Base-by-base conservation (phyloP, 305 asterid species). In the Fraxinus albicans region DNA sequence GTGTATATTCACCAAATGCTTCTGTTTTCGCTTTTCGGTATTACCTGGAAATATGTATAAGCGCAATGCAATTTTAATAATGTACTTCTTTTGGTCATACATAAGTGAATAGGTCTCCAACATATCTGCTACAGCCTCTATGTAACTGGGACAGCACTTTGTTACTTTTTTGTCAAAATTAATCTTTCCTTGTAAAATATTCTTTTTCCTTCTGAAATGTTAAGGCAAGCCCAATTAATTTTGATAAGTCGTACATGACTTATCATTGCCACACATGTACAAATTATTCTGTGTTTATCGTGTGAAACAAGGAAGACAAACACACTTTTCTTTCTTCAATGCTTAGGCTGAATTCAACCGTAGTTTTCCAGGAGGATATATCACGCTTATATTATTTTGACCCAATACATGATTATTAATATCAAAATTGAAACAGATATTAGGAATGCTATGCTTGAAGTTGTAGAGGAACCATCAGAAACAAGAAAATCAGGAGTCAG, bases 401-500 rank as follows among this genome's bases (percentile, higher is more conserved):
- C 19, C 63, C 34, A 10, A 34, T 35, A 31, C 47, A 42, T 34
- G 33, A 34, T 34, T 55, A 6, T 81, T 85, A 33, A 82, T 75
- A 79, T 77, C 80, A 79, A 74, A 83, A 58, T 80, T 88, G 83
- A 50, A 50, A 85, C 92, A 96, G 99, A 94, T 83, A 87, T 93
- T 69, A 50, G 86, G 83, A 87, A 86, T 77, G 90, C 95, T 77
- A 90, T 94, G 91, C 73, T 80, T 87, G 99, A 96, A 90, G 95
- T 93, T 84, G 89, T 84, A 67, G 91, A 91, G 87, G 90, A 91
- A 80, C 92, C 97, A 86, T 86, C 89, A 8, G 92, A 88, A 70
- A 83, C 85, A 55, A 91, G 93, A 86, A 93, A 87, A 86, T 91
- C 90, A 35, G 95, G 93, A 42, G 92, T 86, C 83, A 89, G 94